Base-by-base conservation (phyloP, 2,329 filamentous ascomycete genomes). In the Elsinoe batatas region DNA sequence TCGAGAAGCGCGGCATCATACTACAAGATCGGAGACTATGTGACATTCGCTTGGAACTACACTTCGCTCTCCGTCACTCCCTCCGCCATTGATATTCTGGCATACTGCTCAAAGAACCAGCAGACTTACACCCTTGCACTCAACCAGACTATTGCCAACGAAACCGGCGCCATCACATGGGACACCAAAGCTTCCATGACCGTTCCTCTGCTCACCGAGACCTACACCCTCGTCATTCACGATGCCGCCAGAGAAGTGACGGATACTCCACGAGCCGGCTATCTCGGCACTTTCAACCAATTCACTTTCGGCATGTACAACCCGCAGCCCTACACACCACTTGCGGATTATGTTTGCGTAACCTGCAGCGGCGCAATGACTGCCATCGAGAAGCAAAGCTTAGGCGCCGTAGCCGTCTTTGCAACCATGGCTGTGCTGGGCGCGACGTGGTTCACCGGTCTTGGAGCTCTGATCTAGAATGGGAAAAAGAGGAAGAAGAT, bases 41-140 rank as follows among this genome's bases (percentile, higher is more conserved):
- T 84, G 30, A 84, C 82, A 0, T 83, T 85, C 61, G 77, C 73
- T 17, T 86, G 83, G 82, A 85, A 86, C 68, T 85, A 84, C 69
- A 86, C 83, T 12, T 82, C 79, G 10, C 70, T 85, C 20, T 76
- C 73, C 17, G 72, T 78, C 15, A 80, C 79, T 0, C 83, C 83
- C 0, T 73, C 74, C 1, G 76, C 74, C 42, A 71, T 86, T 62
- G 80, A 85, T 61, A 75, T 85, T 36, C 69, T 84, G 42, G 82
- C 83, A 1, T 77, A 76, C 10, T 84, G 82, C 73, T 75, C 74
- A 35, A 67, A 73, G 58, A 84, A 84, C 68, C 71, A 75, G 57
- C 74, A 74, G 46, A 79, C 76, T 36, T 85, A 85, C 66, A 85
- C 82, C 17, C 75, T 86, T 58, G 73, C 80, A 13, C 65, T 72